A percentile compares a stretch with the other conserved stretches of the same genome.
Conservation (phyloP, 441 rosid genomes). For the Syzygium syzygioides region DNA sequence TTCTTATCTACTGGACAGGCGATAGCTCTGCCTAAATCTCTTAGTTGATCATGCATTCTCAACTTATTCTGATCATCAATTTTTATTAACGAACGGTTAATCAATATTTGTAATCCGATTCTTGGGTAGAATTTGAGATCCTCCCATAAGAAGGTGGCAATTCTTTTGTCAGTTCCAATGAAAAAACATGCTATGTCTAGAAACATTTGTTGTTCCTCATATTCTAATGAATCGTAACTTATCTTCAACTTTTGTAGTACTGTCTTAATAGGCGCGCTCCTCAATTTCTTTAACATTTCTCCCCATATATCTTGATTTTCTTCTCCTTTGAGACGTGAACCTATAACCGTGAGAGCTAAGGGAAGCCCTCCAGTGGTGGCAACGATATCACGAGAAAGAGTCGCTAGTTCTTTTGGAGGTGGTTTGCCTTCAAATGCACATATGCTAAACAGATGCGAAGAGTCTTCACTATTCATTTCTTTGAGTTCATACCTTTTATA, state of each 20-base stretch:
- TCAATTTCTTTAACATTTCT: too few relatives aligned
- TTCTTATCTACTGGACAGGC: neutral
- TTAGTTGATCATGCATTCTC: neutral
- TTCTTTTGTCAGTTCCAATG: accelerated
- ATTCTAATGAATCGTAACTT: accelerated
- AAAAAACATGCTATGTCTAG: neutral
- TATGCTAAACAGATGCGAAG: accelerated
- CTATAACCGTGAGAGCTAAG: neutral
- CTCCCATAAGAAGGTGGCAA: neutral
- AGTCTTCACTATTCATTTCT: accelerated
- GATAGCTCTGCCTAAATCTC: neutral
- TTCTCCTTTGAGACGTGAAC: neutral
- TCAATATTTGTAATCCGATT: neutral
- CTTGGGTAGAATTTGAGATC: neutral
- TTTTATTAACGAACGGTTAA: neutral
- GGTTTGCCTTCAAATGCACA: accelerated
- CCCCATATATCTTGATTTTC: too few relatives aligned
- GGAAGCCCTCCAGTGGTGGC: neutral
- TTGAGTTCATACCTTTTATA: accelerated
- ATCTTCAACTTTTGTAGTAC: accelerated
- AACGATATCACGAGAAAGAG: accelerated
- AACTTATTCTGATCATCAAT: accelerated
- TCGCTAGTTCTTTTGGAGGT: accelerated
- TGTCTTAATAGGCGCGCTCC: too few relatives aligned
- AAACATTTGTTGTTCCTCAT: accelerated